Base-by-base conservation (phyloP, 192 early-diverging fungal genomes). In the Coemansia guatemalensis region DNA sequence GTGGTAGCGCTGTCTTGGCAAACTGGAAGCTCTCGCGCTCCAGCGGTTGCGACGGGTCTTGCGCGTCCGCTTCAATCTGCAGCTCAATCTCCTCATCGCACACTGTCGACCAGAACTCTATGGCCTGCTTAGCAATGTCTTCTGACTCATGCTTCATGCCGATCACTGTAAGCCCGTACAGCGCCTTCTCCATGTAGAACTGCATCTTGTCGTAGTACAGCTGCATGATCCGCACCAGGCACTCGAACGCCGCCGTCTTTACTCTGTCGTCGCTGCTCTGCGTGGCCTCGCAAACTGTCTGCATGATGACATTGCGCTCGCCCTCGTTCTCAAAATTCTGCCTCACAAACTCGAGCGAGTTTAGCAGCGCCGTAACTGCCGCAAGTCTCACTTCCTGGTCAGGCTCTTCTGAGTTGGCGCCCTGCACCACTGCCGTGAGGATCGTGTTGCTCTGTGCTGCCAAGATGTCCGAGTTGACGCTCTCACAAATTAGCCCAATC, bases 81-180 rank as follows among this genome's bases (percentile, higher is more conserved):
- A 93, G 68, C 51, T 93, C 91, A 55, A 93, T 85, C 73, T 99
- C 97, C 63, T 90, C 91, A 64, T 99, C 98, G 68, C 93, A 97
- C 25, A 99, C 89, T 29, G 96, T 98, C 9, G 95, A 96, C 98
- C 98, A 99, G 74, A 99, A 99, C 83, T 99, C 98, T 64, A 99
- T 90, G 49, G 96, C 97, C 73, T 99, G 98, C 66, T 95, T 77
- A 17, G 90, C 95, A 29, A 99, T 94, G 21, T 88, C 88, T 53
- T 93, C 89, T 56, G 93, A 88, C 47, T 91, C 89, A 60, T 88
- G 82, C 65, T 90, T 92, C 95, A 99, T 97, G 17, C 95, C 96
- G 52, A 85, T 79, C 20, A 97, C 83, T 23, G 95, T 97, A 44
- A 99, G 84, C 21, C 91, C 93, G 68, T 87, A 92, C 51, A 99